Evolutionary conservation across 169 alveolate genomes (phyloP), one percentile per base, ranked within the genome.

Genomic region (Cryptosporidium parvum): DNA sequence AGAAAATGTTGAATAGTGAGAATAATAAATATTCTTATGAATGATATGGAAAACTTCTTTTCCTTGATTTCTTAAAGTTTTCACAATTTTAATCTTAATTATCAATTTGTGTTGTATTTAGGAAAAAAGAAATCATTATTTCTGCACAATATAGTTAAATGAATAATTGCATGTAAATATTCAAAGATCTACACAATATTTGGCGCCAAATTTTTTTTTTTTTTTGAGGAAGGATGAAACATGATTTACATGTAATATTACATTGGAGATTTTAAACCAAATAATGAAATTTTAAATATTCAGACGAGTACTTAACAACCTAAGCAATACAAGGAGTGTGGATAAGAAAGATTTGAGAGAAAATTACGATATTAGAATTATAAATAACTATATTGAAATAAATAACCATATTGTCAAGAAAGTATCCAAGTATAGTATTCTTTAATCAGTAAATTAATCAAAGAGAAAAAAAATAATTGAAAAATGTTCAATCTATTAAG

Each of bases 161-260:
- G 4, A 48, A 48, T 16, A 39, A 69, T 69, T 10, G 3, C 44
- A 69, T 69, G 65, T 16, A 69, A 69, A 23, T 12, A 69, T 69
- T 59, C 37, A 59, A 10, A 59, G 69, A 48, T 48, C 56, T 48
- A 48, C 12, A 48, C 12, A 48, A 48, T 3, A 14, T 1, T 0
- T 48, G 56, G 56, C 56, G 56, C 56, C 56, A 48, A 48, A 12
- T 14, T 48, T 9, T 7, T 48, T 48, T 48, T 48, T 48, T 48
- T 48, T 45, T 16, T 45, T 6, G n/a, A 14, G 4, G 14, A 21
- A 45, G 53, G 14, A 42, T 12, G 56, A 42, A 7, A 42, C 9
- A 42, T 8, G 14, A 3, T 48, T 48, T 48, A 21, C 56, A 48
- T 48, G 56, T 5, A 48, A 14, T 48, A 16, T 48, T 12, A 48